A percentile compares a stretch with the other conserved stretches of the same genome.
phyloP scores from a whole-genome alignment of 1,284 basidiomycete genomes.

The Cutaneotrichosporon sp. region DNA sequence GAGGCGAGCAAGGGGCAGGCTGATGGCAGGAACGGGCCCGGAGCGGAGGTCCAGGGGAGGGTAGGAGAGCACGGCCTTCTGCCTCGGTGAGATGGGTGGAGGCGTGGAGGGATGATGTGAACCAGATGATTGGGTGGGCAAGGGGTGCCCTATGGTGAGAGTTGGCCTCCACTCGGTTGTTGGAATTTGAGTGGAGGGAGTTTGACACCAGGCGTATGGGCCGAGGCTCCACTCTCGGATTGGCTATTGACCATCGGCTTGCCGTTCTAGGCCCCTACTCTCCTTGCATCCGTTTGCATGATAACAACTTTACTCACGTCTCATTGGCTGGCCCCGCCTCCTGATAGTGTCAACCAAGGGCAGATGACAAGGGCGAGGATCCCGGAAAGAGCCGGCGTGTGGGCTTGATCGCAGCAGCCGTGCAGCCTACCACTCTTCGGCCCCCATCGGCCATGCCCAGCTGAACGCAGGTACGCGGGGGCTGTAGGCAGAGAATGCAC shows the following conservation, averaged over 20 bases:
- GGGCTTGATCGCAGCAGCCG: too few relatives aligned
- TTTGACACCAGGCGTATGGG: too few relatives aligned
- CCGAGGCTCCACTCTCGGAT: background rate
- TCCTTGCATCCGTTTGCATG: background rate
- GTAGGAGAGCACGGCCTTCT: background rate
- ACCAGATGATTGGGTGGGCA: background rate
- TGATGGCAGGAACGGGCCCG: background rate
- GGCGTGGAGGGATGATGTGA: background rate
- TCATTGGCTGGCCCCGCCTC: conserved; percentile 5
- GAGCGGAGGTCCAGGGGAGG: background rate
- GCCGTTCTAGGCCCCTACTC: conserved; percentile 4
- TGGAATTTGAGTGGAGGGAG: too few relatives aligned
- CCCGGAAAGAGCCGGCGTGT: conserved; percentile 7
- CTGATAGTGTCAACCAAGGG: too few relatives aligned
- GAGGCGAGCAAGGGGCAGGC: too few relatives aligned
- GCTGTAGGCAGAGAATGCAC: background rate
- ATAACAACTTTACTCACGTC: background rate
- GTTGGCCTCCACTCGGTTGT: too few relatives aligned
- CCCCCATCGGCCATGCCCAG: conserved; percentile 3
- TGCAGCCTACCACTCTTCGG: too few relatives aligned
- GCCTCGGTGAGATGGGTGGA: background rate
- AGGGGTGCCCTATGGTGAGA: too few relatives aligned
- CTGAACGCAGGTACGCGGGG: too few relatives aligned
- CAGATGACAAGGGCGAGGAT: too few relatives aligned
- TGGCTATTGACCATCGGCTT: background rate